Base-by-base conservation (phyloP, 192 early-diverging fungal genomes). In the Rhizoclosmatium globosum region DNA sequence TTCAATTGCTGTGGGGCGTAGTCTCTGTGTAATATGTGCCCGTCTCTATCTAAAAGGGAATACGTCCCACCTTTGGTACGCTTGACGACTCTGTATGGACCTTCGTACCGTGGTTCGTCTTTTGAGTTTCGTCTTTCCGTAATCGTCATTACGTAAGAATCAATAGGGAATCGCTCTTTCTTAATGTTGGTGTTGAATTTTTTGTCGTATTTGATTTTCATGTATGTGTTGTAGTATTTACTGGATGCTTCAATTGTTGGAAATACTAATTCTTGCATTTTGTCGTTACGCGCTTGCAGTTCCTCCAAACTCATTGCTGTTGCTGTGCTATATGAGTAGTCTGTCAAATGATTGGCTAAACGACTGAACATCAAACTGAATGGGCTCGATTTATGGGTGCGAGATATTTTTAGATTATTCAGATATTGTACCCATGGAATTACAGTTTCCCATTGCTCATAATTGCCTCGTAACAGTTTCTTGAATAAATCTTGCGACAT, bases 341-440 rank as follows among this genome's bases (percentile, higher is more conserved):
- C 79, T 3, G 75, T 50, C n/a, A 75, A 76, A 19, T 59, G 62
- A 47, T 85, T 83, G 31, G 82, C 50, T 64, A 50, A 42, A 50
- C 84, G 17, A 2, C 79, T 85, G 80, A 87, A 89, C 65, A 89
- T 84, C 19, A 85, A 64, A 39, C 81, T 68, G 57, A 87, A 89
- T 2, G 84, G 85, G 23, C 82, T 77, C 0, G 81, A 80, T 43
- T 81, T 80, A 47, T 77, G 77, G n/a, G 73, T 39, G 2, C 53
- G 44, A 2, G 73, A 62, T 13, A 83, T 75, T 9, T 80, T 77
- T 1, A 65, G 48, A 59, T 89, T 89, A 69, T 84, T 76, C 7
- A 66, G 74, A 2, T 81, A 67, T 61, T 89, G 85, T 3, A 78
- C 64, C 65, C 76, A 81, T 19, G 82, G 83, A 19, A 83, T 46